A percentile compares a stretch with the other conserved stretches of the same genome.
phyloP scores from a whole-genome alignment of 2,329 filamentous ascomycete species.

The Pseudofabraea citricarpa region DNA sequence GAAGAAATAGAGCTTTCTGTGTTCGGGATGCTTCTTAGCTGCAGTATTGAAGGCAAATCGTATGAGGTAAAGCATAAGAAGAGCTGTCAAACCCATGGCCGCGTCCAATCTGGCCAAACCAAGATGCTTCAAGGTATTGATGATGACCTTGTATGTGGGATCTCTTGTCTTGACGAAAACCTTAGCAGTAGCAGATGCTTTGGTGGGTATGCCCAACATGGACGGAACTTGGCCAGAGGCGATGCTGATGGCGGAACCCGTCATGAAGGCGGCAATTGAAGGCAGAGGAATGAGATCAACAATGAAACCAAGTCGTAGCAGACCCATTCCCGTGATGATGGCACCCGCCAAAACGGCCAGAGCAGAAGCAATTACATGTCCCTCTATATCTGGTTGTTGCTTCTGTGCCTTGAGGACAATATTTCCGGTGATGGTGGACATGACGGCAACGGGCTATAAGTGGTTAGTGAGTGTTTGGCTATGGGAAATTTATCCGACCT shows the following conservation, averaged over 20 bases:
- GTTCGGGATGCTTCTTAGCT: slow-evolving; percentile 64
- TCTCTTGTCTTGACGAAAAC: slow-evolving; percentile 56
- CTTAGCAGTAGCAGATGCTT: slow-evolving; percentile 35
- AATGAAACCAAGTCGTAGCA: slow-evolving; percentile 80
- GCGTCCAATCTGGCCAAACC: slow-evolving; percentile 68
- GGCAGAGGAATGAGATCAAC: slow-evolving; percentile 90
- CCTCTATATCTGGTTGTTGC: slow-evolving; percentile 50
- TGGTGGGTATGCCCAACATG: slow-evolving; percentile 70
- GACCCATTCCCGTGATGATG: slow-evolving; percentile 73
- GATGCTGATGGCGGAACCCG: slow-evolving; percentile 88
- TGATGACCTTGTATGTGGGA: slow-evolving; percentile 75
- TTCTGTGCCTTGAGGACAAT: slow-evolving; percentile 63
- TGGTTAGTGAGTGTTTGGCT: slow-evolving; percentile 10
- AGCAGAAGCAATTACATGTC: slow-evolving; percentile 69
- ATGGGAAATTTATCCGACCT: slow-evolving; percentile 33
- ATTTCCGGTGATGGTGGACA: slow-evolving; percentile 85
- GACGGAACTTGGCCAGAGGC: slow-evolving; percentile 75
- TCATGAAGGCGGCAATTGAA: slow-evolving; percentile 94
- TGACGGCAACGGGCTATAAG: slow-evolving; percentile 79
- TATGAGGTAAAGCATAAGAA: slow-evolving; percentile 72
- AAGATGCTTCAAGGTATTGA: slow-evolving; percentile 74
- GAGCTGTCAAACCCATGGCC: slow-evolving; percentile 79
- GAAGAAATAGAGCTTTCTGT: slow-evolving; percentile 80
- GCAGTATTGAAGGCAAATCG: slow-evolving; percentile 58
- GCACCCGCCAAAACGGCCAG: slow-evolving; percentile 73